Conservation (phyloP, 139 green algal species). For the Closterium sp. region DNA sequence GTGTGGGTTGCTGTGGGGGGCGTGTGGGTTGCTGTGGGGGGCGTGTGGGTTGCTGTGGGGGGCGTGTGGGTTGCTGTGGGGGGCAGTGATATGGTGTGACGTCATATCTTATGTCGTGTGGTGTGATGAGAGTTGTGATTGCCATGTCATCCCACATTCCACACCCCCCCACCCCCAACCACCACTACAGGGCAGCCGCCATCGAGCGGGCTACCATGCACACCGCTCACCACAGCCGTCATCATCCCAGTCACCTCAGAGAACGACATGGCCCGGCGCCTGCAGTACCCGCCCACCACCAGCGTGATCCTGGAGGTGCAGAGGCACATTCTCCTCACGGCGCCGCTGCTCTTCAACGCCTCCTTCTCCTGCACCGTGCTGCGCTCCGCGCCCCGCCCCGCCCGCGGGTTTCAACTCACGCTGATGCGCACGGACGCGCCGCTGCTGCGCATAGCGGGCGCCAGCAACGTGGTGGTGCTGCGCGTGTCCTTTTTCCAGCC, state of each 20-base stretch:
- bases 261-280: not conserved
- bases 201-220: not conserved
- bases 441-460: not conserved
- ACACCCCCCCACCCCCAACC: too few species aligned
- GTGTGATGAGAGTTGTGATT: too few species aligned
- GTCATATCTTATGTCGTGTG: too few species aligned
- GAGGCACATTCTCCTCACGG: not conserved
- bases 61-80: too few species aligned
- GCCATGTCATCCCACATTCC: too few species aligned
- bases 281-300: slow-evolving; percentile 26
- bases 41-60: too few species aligned
- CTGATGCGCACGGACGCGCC: not conserved
- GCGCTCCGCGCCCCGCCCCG: not conserved
- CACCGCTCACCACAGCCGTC: not conserved
- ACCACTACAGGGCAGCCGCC: not conserved
- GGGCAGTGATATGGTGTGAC: too few species aligned
- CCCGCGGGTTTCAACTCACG: not conserved
- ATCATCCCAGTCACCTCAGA: not conserved
- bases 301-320: not conserved
- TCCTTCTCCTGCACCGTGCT: slow-evolving; percentile 22
- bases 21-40: too few species aligned
- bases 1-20: too few species aligned
- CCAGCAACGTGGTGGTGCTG: not conserved
- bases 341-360: slow-evolving; percentile 4
- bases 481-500: not conserved